Base-by-base conservation (phyloP, 768 basidiomycete species). In the Suillus americanus region DNA sequence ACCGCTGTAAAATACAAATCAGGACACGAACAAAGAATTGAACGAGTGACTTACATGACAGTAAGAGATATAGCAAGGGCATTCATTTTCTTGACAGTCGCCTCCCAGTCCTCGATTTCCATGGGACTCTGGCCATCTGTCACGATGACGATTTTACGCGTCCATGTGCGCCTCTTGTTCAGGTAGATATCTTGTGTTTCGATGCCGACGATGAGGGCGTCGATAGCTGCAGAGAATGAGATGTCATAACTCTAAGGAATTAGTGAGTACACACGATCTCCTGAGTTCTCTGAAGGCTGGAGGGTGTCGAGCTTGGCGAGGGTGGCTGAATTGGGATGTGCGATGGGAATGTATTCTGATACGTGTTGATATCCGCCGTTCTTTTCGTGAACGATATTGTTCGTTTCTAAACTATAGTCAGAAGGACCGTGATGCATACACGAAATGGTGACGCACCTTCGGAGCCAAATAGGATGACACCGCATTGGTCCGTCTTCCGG, bases 401-500 rank as follows among this genome's bases (percentile, higher is more conserved):
- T 76, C 23, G 90, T 92, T 59, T 84, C 90, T 91, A 61, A 59
- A 45, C 13, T 46, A 53, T 65, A 13, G 12, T 50, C 14, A 28
- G 30, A 8, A 38, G 23, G 12, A 53, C 37, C 53, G 25, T 45
- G 8, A 25, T 28, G 28, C 35, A 48, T 18, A 38, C 41, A 30
- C 37, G 33, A 48, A n/a, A 23, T n/a, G 60, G 38, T 61, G 13
- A 57, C 70, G 60, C 35, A 86, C 94, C 86, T 75, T 93, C 88
- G 2, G 90, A 86, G n/a, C 94, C 96, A 71, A 94, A 95, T 3
- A 89, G 77, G 55, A 97, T 83, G 35, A 98, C 86, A n/a, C 94
- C 93, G 73, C 94, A 94, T 72, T 94, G 89, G 72, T 97, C 96
- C 12, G 96, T 98, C 80, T 97, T 97, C 48, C 96, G 83, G 16